phyloP scores from a whole-genome alignment of 2,329 filamentous ascomycete genomes.

The Aureobasidium melanogenum region DNA sequence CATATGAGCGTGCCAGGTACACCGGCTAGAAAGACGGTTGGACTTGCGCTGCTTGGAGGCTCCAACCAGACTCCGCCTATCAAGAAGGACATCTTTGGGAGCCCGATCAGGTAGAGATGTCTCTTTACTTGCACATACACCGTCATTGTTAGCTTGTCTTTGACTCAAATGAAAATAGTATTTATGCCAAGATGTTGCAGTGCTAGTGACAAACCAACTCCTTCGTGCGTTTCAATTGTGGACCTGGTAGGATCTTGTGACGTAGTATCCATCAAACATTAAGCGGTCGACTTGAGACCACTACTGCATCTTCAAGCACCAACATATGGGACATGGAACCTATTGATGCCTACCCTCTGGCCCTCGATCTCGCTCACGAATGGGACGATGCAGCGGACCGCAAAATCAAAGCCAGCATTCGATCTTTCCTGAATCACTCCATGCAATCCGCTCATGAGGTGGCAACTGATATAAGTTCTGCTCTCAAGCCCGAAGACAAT shows the following conservation, averaged over 20 bases:
- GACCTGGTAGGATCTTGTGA: background rate
- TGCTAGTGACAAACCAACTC: background rate
- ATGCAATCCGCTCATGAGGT: background rate
- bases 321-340: background rate
- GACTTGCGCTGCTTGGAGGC: constrained; percentile 15
- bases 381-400: background rate
- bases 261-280: background rate
- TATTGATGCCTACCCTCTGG: background rate
- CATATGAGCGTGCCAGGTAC: constrained; percentile 24
- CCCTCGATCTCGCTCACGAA: background rate
- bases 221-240: background rate
- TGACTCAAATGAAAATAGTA: background rate
- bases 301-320: too few relatives aligned
- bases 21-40: constrained; percentile 19
- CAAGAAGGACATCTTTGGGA: constrained; percentile 23
- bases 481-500: background rate
- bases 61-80: constrained; percentile 18
- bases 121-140: background rate
- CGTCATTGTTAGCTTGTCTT: background rate
- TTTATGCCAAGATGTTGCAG: background rate
- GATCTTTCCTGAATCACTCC: background rate
- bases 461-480: background rate
- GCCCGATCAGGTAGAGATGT: constrained; percentile 23
- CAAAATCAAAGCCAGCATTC: background rate
- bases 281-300: background rate